phyloP scores from a whole-genome alignment of 768 basidiomycete genomes.

The Coprinopsis sp. region DNA sequence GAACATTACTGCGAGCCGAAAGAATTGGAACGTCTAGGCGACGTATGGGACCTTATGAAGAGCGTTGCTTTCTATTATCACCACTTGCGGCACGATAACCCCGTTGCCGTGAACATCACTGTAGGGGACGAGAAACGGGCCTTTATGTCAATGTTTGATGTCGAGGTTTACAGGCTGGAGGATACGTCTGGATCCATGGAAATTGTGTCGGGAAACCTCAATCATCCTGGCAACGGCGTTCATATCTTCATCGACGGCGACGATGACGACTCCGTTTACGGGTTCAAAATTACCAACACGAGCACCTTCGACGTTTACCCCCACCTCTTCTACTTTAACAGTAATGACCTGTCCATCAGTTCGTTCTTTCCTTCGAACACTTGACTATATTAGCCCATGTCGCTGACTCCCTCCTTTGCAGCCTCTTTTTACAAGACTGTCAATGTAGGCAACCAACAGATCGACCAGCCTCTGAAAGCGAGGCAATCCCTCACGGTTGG shows the following conservation, averaged over 20 bases:
- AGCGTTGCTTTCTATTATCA: conserved; percentile 1
- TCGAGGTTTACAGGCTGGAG: not conserved
- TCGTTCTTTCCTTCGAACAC: not conserved
- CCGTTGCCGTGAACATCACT: not conserved
- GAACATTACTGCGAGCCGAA: not conserved
- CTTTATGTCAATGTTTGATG: conserved; percentile 1
- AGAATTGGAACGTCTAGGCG: not conserved
- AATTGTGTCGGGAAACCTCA: not conserved
- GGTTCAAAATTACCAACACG: conserved; percentile 13
- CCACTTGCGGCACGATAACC: not conserved
- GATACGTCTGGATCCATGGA: not conserved
- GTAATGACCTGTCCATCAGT: conserved; percentile 13
- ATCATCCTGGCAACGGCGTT: not conserved
- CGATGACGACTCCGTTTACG: not conserved
- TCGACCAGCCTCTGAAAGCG: conserved; percentile 4
- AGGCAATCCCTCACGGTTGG: conserved; percentile 6
- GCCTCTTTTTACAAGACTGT: conserved; percentile 10
- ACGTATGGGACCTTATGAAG: not conserved
- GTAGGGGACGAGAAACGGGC: not conserved
- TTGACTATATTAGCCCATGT: not conserved
- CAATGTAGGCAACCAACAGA: not conserved
- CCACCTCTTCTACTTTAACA: conserved; percentile 17
- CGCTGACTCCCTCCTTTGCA: not conserved
- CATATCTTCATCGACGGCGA: not conserved
- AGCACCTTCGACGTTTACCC: conserved; percentile 12